Base-by-base conservation (phyloP, 371 early-diverging fungal species). In the Lichtheimia ramosa region DNA sequence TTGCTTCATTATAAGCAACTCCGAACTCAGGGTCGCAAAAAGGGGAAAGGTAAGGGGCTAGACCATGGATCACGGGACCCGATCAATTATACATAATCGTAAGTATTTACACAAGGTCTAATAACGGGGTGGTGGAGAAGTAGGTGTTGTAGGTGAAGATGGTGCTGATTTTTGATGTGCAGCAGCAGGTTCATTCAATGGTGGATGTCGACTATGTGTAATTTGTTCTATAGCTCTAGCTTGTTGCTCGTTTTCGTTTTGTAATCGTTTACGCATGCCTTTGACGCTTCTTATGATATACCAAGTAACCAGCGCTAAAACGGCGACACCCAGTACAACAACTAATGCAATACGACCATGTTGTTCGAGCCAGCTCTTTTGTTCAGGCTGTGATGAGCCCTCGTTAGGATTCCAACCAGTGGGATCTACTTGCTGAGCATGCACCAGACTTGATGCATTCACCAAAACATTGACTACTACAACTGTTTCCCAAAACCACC, bases 301-400 rank as follows among this genome's bases (percentile, higher is more conserved):
- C 48, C 48, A 65, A 14, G 58, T 41, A 28, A 65, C 24, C 15
- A 65, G 50, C 8, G 54, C 56, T 3, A 61, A 20, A 18, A 65
- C 14, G 27, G 61, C 21, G 13, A 65, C 39, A 42, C 57, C 66
- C 18, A 65, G 21, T 49, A 65, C 61, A 54, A 65, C 59, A 42
- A 65, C 49, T 57, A 65, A 65, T 40, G 61, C 66, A 54, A 57
- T 59, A 42, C 66, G 66, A 20, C 61, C 54, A 54, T 65, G 51
- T 49, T 65, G 52, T 28, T 56, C 54, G 14, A 65, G 61, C 66
- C 66, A 65, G 43, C 66, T 65, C 48, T 65, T 55, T 43, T 41
- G 16, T 24, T 41, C 43, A 15, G 20, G 43, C 8, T 41, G 16
- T 24, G 21, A n/a, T 1, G 42, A 7, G 15, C 43, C 43, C 2